Evolutionary conservation across 768 basidiomycete species (phyloP), one percentile per base, ranked within the genome.

Genomic region (Mycena vitilis): DNA sequence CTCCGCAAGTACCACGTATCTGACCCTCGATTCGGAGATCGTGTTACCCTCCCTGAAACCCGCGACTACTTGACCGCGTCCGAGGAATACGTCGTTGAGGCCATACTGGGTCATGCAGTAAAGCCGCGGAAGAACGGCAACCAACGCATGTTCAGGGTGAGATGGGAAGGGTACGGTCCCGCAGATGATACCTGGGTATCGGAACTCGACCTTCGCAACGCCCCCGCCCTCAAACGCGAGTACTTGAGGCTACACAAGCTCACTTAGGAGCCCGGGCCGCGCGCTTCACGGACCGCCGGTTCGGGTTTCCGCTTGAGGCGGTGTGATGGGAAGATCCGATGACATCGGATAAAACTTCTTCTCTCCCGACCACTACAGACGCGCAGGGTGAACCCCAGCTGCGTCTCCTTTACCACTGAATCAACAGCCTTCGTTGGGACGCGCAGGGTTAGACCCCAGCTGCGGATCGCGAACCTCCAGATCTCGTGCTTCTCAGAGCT

Each of bases 121-220:
- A 15, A 25, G 0, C 10, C 23, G 18, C 38, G 52, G 6, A 72
- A 70, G 23, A 20, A 48, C 0, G 71, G 71, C 0, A 71, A 71
- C 18, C 69, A 62, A 1, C 44, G 69, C 8, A 51, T 70, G 56
- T 76, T 65, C 48, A 34, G 68, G 0, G 63, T 74, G 0, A 45
- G 74, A 1, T 77, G 77, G 74, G 65, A 61, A 18, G 77, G 75
- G 2, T 75, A 70, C 36, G 70, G 68, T 0, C 71, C 75, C 1
- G 38, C 68, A 0, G 69, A 74, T 3, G 74, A 78, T 44, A 63
- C 68, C 0, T 78, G 76, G 74, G 59, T 76, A 0, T 68, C 74
- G 0, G 75, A 75, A 30, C 48, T 60, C 37, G 69, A 70, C 18
- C n/a, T 77, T 0, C 54, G 76, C 0, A 75, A 77, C 30, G 70